Evolutionary conservation across 805 yeast species (phyloP).

Genomic region (Kodamaea kaohsiungensis): DNA sequence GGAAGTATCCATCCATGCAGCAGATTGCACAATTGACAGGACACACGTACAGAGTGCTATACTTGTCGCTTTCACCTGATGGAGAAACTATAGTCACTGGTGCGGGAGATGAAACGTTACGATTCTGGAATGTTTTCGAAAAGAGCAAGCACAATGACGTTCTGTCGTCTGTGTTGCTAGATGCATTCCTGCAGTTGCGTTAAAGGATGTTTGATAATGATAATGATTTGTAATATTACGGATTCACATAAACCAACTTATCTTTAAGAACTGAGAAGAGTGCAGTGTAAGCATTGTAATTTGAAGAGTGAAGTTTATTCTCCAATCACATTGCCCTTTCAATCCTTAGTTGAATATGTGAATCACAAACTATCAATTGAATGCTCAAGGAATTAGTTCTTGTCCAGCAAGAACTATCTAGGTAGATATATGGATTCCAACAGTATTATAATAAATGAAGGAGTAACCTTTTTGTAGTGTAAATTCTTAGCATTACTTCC

Average conservation of each 20-base stretch:
- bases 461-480: too few species aligned
- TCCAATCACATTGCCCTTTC: not conserved
- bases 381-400: too few species aligned
- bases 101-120: slow-evolving; percentile 94
- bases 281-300: not conserved
- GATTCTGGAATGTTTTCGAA: slow-evolving; percentile 95
- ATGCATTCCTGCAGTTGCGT: slow-evolving; percentile 74
- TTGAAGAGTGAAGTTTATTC: not conserved
- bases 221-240: slow-evolving; percentile 5
- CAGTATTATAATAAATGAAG: not conserved
- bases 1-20: slow-evolving; percentile 93
- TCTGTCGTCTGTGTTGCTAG: slow-evolving; percentile 64
- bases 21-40: slow-evolving; percentile 94
- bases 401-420: too few species aligned
- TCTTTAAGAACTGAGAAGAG: not conserved
- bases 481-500: too few species aligned
- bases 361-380: not conserved
- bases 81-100: slow-evolving; percentile 97
- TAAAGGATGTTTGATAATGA: slow-evolving; percentile 22
- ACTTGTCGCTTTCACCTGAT: slow-evolving; percentile 88
- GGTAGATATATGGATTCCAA: too few species aligned
- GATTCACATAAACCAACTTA: not conserved
- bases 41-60: slow-evolving; percentile 88
- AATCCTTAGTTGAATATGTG: not conserved
- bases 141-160: slow-evolving; percentile 60